These are phyloP conservation scores for Cytospora leucostoma DNA, from an alignment of 2,329 filamentous ascomycete genomes.

Conservation along the genomic window DNA sequence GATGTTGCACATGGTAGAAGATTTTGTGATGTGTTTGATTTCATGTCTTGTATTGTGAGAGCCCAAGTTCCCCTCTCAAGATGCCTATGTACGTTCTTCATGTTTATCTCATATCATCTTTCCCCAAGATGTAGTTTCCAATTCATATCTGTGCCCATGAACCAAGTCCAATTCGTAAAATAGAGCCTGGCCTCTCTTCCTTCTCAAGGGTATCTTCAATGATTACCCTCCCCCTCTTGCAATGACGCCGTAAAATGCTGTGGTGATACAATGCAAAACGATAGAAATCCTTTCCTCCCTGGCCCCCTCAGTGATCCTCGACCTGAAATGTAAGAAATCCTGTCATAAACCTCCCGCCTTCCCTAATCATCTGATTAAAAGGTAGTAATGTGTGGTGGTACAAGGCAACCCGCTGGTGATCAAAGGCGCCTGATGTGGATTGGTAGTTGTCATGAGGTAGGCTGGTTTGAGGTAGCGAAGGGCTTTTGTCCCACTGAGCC, in stretches of 20 bases:
- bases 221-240: slow-evolving; percentile 26
- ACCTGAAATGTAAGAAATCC: slow-evolving; percentile 28
- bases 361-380: slow-evolving; percentile 22
- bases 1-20: background rate
- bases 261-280: slow-evolving; percentile 26
- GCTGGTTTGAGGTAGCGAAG: slow-evolving; percentile 25
- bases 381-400: slow-evolving; percentile 27
- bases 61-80: background rate
- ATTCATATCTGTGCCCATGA: slow-evolving; percentile 1
- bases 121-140: background rate
- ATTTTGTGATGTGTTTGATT: background rate
- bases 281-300: slow-evolving; percentile 12
- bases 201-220: slow-evolving; percentile 26
- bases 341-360: slow-evolving; percentile 13
- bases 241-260: slow-evolving; percentile 27
- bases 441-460: slow-evolving; percentile 1
- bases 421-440: slow-evolving; percentile 27
- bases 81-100: background rate
- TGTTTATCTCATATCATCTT: background rate
- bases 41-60: slow-evolving; percentile 1
- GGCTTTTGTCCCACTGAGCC: slow-evolving; percentile 27
- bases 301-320: slow-evolving; percentile 5
- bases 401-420: slow-evolving; percentile 16
- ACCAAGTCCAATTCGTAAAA: slow-evolving; percentile 6
- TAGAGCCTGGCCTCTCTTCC: slow-evolving; percentile 23